A percentile compares a stretch with the other conserved stretches of the same genome.
Evolutionary conservation across 2,329 filamentous ascomycete genomes (phyloP).

Genomic region (Pyrenophora tritici-repentis): DNA sequence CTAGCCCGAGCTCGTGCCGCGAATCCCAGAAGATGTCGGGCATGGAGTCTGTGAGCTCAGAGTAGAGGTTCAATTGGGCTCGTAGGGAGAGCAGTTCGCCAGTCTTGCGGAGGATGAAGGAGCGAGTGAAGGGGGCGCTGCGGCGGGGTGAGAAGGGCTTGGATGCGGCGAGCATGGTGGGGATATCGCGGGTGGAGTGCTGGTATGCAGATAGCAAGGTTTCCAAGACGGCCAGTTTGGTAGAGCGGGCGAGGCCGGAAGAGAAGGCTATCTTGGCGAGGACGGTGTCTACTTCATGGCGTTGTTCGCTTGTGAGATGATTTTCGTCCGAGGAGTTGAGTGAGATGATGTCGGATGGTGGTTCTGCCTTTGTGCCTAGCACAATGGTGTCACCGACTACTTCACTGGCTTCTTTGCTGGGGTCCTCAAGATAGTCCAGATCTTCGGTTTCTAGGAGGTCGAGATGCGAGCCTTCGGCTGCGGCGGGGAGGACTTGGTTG

Average conservation of each 20-base stretch:
- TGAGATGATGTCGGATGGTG: constrained; percentile 11
- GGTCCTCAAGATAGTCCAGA: constrained; percentile 82
- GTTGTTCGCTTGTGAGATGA: constrained; percentile 30
- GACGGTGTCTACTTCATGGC: constrained; percentile 62
- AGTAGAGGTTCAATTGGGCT: constrained; percentile 94
- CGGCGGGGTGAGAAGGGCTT: constrained; percentile 49
- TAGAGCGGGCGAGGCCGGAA: constrained; percentile 87
- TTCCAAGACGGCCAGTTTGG: constrained; percentile 91
- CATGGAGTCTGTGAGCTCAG: constrained; percentile 90
- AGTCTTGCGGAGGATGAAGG: constrained; percentile 89
- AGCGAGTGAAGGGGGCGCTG: constrained; percentile 61
- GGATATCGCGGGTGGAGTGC: constrained; percentile 81
- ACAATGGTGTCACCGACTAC: constrained; percentile 89
- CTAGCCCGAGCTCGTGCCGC: constrained; percentile 83
- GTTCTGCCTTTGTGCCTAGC: constrained; percentile 70
- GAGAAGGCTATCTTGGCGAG: constrained; percentile 96
- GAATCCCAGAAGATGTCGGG: constrained; percentile 98
- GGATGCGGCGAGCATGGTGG: constrained; percentile 73
- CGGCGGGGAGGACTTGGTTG: constrained; percentile 72
- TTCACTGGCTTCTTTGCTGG: constrained; percentile 70
- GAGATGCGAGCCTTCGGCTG: constrained; percentile 75
- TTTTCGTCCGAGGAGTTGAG: constrained; percentile 27
- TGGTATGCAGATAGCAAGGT: constrained; percentile 82
- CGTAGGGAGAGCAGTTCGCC: constrained; percentile 88
- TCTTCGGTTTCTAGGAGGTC: constrained; percentile 82